Percentiles rank a stretch among this genome's conserved stretches.
Conservation (phyloP, 495 filamentous ascomycete genomes). For the Staphylotrichum tortipilum region DNA sequence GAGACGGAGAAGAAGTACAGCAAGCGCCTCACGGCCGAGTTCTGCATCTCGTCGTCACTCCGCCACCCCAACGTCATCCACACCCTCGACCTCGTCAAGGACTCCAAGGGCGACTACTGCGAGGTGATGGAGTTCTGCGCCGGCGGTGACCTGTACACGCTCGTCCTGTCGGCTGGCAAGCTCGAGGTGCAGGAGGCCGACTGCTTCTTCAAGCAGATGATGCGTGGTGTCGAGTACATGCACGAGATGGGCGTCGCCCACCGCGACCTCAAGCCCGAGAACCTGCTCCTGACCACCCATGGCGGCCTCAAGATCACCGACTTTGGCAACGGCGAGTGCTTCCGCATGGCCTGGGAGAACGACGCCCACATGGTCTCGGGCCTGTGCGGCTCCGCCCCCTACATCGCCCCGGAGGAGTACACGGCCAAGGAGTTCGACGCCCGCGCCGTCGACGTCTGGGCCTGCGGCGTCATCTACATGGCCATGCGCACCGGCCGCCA, state of each 20-base stretch:
- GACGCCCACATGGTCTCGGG: slow-evolving; percentile 97
- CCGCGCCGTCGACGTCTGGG: slow-evolving; percentile 94
- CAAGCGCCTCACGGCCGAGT: slow-evolving; percentile 96
- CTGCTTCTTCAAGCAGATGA: slow-evolving; percentile 98
- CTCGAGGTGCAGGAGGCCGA: slow-evolving; percentile 91
- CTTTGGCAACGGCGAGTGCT: slow-evolving; percentile 98
- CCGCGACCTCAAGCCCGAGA: slow-evolving; percentile 95
- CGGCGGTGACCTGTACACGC: slow-evolving; percentile 90
- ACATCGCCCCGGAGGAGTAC: slow-evolving; percentile 97
- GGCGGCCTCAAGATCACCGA: slow-evolving; percentile 98
- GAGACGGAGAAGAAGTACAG: slow-evolving; percentile 95
- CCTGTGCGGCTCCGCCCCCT: slow-evolving; percentile 90
- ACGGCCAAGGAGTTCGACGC: slow-evolving; percentile 92
- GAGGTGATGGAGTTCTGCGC: slow-evolving; percentile 99
- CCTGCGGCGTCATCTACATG: slow-evolving; percentile 98
- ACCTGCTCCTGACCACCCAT: slow-evolving; percentile 84
- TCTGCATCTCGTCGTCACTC: slow-evolving; percentile 95
- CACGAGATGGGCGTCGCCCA: slow-evolving; percentile 99
- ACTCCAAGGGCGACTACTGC: slow-evolving; percentile 96
- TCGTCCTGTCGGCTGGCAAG: slow-evolving; percentile 86
- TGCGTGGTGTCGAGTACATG: slow-evolving; percentile 99
- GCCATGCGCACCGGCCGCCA: slow-evolving; percentile 96
- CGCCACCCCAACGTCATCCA: slow-evolving; percentile 98
- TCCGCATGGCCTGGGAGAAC: slow-evolving; percentile 99
- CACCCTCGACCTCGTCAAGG: slow-evolving; percentile 88